These are phyloP conservation scores for Umbelopsis isabellina DNA, from an alignment of 192 early-diverging fungal species.

Conservation along the genomic window DNA sequence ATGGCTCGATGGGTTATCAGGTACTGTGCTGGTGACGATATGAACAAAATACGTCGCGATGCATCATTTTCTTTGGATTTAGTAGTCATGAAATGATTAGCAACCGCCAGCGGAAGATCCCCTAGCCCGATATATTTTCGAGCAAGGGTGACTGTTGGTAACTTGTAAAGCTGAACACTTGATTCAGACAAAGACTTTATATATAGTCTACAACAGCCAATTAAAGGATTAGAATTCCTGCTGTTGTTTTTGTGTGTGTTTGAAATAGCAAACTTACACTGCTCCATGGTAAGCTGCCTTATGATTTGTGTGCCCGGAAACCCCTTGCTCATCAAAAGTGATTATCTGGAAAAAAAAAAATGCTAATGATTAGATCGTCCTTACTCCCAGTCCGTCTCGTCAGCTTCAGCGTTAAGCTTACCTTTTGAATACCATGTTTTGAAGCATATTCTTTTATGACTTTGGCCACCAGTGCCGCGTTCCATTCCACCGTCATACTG, in stretches of 20 bases:
- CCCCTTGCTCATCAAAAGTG: slow-evolving; percentile 87
- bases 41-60: slow-evolving; percentile 47
- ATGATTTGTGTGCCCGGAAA: slow-evolving; percentile 94
- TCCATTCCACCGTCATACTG: slow-evolving; percentile 67
- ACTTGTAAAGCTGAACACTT: slow-evolving; percentile 56
- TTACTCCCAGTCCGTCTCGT: not conserved
- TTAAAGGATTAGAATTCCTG: slow-evolving; percentile 1
- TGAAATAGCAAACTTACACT: slow-evolving; percentile 43
- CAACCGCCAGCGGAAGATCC: slow-evolving; percentile 43
- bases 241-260: not conserved
- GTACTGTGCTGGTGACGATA: slow-evolving; percentile 63
- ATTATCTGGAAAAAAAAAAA: slow-evolving; percentile 59
- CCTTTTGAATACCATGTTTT: slow-evolving; percentile 66
- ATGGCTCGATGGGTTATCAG: slow-evolving; percentile 68
- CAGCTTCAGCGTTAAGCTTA: slow-evolving; percentile 20
- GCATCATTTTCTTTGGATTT: not conserved
- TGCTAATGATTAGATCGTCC: not conserved
- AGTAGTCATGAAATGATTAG: slow-evolving; percentile 1
- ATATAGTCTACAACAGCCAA: not conserved
- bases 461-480: slow-evolving; percentile 57
- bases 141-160: slow-evolving; percentile 57
- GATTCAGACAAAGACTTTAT: slow-evolving; percentile 38
- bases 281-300: slow-evolving; percentile 76
- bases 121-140: slow-evolving; percentile 62
- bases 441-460: slow-evolving; percentile 61